A percentile compares a stretch with the other conserved stretches of the same genome.
phyloP scores from a whole-genome alignment of 1,284 basidiomycete species.

The Ganoderma boninense region DNA sequence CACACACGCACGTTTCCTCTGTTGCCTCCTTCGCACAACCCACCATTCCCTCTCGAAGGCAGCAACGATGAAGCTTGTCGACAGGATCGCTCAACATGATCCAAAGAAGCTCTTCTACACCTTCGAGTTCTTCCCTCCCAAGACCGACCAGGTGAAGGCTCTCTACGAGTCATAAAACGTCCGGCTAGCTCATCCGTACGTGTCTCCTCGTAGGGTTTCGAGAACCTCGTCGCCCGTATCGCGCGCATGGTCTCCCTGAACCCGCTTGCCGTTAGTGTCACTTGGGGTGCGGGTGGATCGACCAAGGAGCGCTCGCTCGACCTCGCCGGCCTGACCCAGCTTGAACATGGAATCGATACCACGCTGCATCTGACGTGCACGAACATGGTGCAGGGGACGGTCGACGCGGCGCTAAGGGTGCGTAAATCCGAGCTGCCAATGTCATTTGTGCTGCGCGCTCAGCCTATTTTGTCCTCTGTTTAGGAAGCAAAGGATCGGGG shows the following conservation, averaged over 20 bases:
- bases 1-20: neutral
- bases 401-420: slow-evolving; percentile 88
- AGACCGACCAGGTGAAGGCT: slow-evolving; percentile 79
- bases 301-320: slow-evolving; percentile 92
- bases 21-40: slow-evolving; percentile 10
- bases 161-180: slow-evolving; percentile 19
- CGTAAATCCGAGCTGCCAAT: slow-evolving; percentile 24
- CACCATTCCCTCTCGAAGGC: neutral
- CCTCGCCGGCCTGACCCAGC: slow-evolving; percentile 78
- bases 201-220: slow-evolving; percentile 70
- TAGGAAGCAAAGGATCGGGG: slow-evolving; percentile 85
- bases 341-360: slow-evolving; percentile 80
- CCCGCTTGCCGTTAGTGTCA: slow-evolving; percentile 87
- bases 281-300: slow-evolving; percentile 97
- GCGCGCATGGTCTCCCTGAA: slow-evolving; percentile 73
- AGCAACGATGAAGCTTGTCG: slow-evolving; percentile 68
- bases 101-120: slow-evolving; percentile 76
- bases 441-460: neutral
- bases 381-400: slow-evolving; percentile 90
- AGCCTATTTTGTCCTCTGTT: neutral
- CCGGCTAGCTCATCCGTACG: slow-evolving; percentile 22
- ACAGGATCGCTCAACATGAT: slow-evolving; percentile 62
- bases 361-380: slow-evolving; percentile 98
- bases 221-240: slow-evolving; percentile 86
- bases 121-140: slow-evolving; percentile 96